phyloP scores from a whole-genome alignment of 1,284 basidiomycete genomes.

The Mycena sp. region DNA sequence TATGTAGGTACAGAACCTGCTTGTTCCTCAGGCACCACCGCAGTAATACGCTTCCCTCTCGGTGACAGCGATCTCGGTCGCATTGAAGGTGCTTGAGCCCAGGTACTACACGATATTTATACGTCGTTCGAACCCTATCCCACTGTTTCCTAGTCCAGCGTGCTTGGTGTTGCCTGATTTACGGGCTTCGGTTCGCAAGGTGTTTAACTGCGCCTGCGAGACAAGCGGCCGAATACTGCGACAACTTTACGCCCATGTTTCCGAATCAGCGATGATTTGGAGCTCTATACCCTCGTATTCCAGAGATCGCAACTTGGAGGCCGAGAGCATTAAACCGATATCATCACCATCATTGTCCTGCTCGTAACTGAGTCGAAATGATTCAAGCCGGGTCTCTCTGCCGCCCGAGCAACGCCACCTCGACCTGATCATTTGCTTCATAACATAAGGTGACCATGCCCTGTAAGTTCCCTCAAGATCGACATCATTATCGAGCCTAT shows the following conservation, averaged over 20 bases:
- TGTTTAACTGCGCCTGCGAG: too few relatives aligned
- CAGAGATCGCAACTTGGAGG: neutral
- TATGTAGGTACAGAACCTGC: too few relatives aligned
- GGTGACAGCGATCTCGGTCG: too few relatives aligned
- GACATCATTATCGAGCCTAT: neutral
- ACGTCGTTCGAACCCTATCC: too few relatives aligned
- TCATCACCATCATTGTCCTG: neutral
- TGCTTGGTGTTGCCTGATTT: too few relatives aligned
- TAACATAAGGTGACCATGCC: neutral
- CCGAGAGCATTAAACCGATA: neutral
- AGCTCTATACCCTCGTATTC: neutral
- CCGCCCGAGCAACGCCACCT: neutral
- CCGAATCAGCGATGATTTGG: neutral
- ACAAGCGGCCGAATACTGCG: too few relatives aligned
- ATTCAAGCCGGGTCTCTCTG: neutral
- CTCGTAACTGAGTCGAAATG: constrained; percentile 2
- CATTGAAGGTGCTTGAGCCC: too few relatives aligned
- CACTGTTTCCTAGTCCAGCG: too few relatives aligned
- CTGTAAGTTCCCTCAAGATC: neutral
- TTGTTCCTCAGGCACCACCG: too few relatives aligned
- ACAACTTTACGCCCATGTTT: neutral
- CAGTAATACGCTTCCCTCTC: too few relatives aligned
- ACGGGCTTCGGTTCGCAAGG: too few relatives aligned
- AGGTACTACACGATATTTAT: too few relatives aligned
- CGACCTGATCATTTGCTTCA: neutral